Conservation (phyloP, 495 filamentous ascomycete genomes). For the Trichocladium uniseriatum region DNA sequence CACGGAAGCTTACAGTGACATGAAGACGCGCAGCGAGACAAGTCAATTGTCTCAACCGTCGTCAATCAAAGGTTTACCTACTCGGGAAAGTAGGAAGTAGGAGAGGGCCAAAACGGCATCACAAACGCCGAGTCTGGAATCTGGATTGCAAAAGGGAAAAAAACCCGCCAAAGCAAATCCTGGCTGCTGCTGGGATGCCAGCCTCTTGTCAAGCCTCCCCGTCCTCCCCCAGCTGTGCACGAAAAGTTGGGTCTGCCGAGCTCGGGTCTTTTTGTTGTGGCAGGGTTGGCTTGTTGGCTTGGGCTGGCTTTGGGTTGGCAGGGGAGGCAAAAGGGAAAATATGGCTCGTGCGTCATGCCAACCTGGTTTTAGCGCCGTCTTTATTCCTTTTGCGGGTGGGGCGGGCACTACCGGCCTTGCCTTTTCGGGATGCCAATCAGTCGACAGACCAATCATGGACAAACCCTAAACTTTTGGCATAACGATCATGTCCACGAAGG, state of each 20-base stretch:
- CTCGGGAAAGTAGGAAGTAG: too few relatives aligned
- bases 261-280: not conserved
- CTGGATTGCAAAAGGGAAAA: not conserved
- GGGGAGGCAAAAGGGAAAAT: conserved; percentile 2
- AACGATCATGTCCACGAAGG: conserved; percentile 1
- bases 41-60: conserved; percentile 18
- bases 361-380: not conserved
- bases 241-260: not conserved
- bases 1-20: conserved; percentile 24
- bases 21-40: conserved; percentile 21
- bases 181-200: not conserved
- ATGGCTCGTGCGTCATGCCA: not conserved
- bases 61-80: conserved; percentile 12
- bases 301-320: conserved; percentile 1
- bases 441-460: conserved; percentile 13
- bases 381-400: not conserved
- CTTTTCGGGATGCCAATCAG: conserved; percentile 7
- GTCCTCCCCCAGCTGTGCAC: not conserved
- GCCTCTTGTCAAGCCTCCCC: not conserved
- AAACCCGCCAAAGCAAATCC: not conserved
- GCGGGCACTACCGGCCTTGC: conserved; percentile 1
- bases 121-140: not conserved
- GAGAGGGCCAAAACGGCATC: too few relatives aligned
- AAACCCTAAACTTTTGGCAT: not conserved
- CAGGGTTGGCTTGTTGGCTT: not conserved